A percentile compares a stretch with the other conserved stretches of the same genome.
phyloP scores from a whole-genome alignment of 2,329 filamentous ascomycete species.

The Arthrobotrys pseudoclavata region DNA sequence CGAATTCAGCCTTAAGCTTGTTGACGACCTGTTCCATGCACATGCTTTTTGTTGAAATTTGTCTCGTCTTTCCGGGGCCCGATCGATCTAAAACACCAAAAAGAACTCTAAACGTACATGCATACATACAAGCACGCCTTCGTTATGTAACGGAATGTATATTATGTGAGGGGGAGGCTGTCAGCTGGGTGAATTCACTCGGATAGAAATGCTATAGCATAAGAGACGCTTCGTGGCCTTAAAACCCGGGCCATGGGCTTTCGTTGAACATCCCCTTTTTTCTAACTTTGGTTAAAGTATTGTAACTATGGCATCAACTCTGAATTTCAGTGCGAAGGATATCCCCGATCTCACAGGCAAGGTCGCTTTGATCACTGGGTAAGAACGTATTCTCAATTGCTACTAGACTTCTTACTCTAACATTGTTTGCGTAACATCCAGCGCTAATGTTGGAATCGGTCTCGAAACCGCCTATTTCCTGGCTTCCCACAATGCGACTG shows the following conservation, averaged over 20 bases:
- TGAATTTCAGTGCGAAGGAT: conserved; percentile 19
- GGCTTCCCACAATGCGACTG: conserved; percentile 60
- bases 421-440: conserved; percentile 15
- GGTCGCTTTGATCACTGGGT: conserved; percentile 62
- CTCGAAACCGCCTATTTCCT: conserved; percentile 62
- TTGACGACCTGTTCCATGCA: background rate
- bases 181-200: too few relatives aligned
- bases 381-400: background rate
- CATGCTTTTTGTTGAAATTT: conserved; percentile 5
- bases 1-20: background rate
- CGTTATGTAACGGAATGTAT: background rate
- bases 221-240: background rate
- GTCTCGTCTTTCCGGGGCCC: conserved; percentile 1
- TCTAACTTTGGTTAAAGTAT: background rate
- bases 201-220: too few relatives aligned
- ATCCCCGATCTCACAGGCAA: conserved; percentile 61
- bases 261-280: background rate
- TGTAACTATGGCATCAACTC: conserved; percentile 9
- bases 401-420: background rate
- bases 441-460: conserved; percentile 61
- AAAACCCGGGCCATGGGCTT: background rate
- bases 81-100: background rate
- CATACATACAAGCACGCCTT: background rate
- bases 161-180: background rate
- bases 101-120: too few relatives aligned